Percentiles rank a stretch among this genome's conserved stretches.
Evolutionary conservation across 2,329 filamentous ascomycete genomes (phyloP).

Genomic region (Aspergillus proliferans): DNA sequence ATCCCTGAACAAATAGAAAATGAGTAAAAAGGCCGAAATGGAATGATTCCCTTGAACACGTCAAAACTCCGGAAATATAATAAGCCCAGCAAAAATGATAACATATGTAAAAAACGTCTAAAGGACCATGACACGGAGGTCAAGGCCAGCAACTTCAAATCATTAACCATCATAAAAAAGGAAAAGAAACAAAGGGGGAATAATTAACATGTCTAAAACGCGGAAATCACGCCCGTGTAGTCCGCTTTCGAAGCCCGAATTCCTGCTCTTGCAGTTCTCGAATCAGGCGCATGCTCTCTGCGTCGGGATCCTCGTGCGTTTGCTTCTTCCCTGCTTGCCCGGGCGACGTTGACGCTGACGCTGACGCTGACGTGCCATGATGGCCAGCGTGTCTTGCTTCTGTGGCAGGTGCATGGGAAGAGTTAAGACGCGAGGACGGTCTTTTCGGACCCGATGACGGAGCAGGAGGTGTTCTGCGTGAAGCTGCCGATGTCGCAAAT

Average conservation of each 20-base stretch:
- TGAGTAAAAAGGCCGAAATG: background rate
- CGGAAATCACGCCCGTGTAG: slow-evolving; percentile 11
- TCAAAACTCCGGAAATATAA: too few relatives aligned
- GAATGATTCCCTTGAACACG: background rate
- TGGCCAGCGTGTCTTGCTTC: slow-evolving; percentile 30
- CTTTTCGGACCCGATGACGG: slow-evolving; percentile 23
- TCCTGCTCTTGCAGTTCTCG: slow-evolving; percentile 42
- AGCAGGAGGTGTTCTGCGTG: slow-evolving; percentile 23
- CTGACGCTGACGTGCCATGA: background rate
- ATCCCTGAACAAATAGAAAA: background rate
- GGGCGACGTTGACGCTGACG: background rate
- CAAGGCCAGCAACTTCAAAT: too few relatives aligned
- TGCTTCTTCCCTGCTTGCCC: slow-evolving; percentile 22
- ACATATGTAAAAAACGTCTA: too few relatives aligned
- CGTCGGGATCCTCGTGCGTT: slow-evolving; percentile 31
- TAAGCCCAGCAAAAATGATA: too few relatives aligned
- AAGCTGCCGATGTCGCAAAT: slow-evolving; percentile 11
- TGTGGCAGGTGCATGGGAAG: slow-evolving; percentile 29
- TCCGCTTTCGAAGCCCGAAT: slow-evolving; percentile 37
- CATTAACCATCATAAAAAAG: background rate
- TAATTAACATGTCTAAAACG: background rate
- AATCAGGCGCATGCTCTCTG: slow-evolving; percentile 39
- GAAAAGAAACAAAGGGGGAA: background rate
- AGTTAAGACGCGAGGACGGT: slow-evolving; percentile 30
- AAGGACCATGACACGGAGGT: too few relatives aligned